These are phyloP conservation scores for Guadua angustifolia DNA, from an alignment of 176 grass and related monocot species.

Conservation along the genomic window DNA sequence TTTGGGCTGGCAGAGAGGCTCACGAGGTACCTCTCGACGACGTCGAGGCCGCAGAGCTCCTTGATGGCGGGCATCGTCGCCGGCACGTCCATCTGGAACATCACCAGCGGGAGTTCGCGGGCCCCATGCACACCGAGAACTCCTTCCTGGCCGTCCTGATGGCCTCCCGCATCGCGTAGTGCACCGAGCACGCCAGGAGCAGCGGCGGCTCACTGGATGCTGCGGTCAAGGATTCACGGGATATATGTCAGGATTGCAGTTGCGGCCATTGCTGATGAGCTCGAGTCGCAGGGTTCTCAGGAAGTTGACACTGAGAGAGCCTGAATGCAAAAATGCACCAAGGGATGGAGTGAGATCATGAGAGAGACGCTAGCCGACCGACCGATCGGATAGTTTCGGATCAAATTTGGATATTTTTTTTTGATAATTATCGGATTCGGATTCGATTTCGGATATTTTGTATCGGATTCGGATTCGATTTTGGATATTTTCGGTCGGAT, in stretches of 20 bases:
- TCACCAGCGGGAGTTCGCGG: slow-evolving; percentile 29
- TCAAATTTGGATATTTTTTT: too few species aligned
- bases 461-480: too few species aligned
- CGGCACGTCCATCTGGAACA: slow-evolving; percentile 82
- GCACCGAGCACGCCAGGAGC: slow-evolving; percentile 83
- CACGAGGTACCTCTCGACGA: slow-evolving; percentile 82
- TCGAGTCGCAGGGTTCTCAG: background rate
- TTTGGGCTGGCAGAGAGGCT: slow-evolving; percentile 1
- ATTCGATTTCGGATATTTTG: too few species aligned
- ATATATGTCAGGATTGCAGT: too few species aligned
- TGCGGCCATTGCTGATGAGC: background rate
- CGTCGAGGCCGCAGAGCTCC: slow-evolving; percentile 86
- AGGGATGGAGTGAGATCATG: background rate
- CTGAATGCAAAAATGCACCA: background rate
- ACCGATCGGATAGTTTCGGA: too few species aligned
- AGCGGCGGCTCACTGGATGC: slow-evolving; percentile 89
- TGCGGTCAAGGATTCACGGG: slow-evolving; percentile 20
- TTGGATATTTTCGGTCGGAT: too few species aligned
- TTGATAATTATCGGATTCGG: too few species aligned
- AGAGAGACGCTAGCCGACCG: background rate
- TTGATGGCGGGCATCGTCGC: slow-evolving; percentile 86
- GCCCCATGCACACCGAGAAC: slow-evolving; percentile 32
- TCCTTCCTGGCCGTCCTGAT: slow-evolving; percentile 71
- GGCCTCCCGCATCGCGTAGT: slow-evolving; percentile 89
- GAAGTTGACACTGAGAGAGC: background rate